Evolutionary conservation across 1,139 yeast species (phyloP).

Genomic region (Magnusiomyces suaveolens): DNA sequence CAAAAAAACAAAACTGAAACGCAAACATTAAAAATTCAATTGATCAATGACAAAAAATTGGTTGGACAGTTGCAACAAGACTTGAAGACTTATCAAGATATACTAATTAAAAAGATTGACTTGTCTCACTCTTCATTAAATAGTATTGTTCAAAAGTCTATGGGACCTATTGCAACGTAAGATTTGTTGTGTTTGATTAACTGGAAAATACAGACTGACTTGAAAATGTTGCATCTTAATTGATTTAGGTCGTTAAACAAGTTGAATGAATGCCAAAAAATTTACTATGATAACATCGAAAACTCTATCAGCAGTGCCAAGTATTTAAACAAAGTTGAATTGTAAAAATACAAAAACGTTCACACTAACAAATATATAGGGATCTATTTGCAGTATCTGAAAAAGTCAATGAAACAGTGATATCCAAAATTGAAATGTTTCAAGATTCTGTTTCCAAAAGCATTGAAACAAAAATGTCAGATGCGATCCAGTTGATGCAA

Average conservation of each 20-base stretch:
- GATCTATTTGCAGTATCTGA: neutral
- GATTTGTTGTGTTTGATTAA: neutral
- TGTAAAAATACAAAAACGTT: neutral
- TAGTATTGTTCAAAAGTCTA: neutral
- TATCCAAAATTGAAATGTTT: neutral
- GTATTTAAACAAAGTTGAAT: neutral
- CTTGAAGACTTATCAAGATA: neutral
- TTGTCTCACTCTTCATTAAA: neutral
- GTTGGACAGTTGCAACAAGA: neutral
- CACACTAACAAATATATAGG: neutral
- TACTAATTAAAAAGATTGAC: neutral
- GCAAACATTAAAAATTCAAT: neutral
- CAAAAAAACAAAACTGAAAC: neutral
- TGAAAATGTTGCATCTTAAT: neutral
- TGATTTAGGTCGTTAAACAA: neutral
- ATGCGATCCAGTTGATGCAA: neutral
- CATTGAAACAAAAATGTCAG: neutral
- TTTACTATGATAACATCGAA: neutral
- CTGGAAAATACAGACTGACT: no score
- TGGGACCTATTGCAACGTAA: neutral
- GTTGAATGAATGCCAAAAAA: neutral
- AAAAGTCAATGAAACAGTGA: neutral
- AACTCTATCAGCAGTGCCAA: neutral
- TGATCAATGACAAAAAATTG: neutral
- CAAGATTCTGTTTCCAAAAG: neutral